phyloP scores from a whole-genome alignment of 805 yeast species.

The Candida nanaspora region DNA sequence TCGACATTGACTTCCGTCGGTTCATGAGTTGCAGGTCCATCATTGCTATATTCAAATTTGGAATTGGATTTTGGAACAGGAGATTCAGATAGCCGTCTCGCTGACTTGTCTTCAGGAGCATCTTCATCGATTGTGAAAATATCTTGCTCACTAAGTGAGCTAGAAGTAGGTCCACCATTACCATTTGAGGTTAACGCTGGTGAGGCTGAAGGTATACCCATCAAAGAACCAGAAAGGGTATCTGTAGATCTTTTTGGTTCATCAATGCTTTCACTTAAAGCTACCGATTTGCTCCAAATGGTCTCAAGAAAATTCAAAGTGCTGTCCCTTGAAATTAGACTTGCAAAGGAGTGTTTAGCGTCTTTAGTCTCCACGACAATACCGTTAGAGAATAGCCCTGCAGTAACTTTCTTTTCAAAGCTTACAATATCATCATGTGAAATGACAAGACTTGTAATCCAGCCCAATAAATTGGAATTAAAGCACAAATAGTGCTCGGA shows the following conservation, averaged over 20 bases:
- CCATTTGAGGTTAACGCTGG: conserved; percentile 3
- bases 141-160: conserved; percentile 22
- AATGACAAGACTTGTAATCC: conserved; percentile 78
- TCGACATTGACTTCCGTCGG: conserved; percentile 46
- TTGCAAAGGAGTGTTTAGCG: conserved; percentile 73
- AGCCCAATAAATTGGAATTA: conserved; percentile 79
- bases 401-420: conserved; percentile 79
- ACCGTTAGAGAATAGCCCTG: conserved; percentile 88
- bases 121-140: conserved; percentile 25
- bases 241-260: conserved; percentile 16
- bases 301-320: conserved; percentile 64
- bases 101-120: conserved; percentile 17
- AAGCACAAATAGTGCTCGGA: conserved; percentile 77
- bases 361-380: conserved; percentile 60
- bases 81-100: conserved; percentile 16
- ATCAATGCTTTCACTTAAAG: conserved; percentile 22
- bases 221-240: conserved; percentile 10
- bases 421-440: conserved; percentile 62
- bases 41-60: conserved; percentile 8
- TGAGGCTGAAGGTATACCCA: conserved; percentile 3
- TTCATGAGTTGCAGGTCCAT: conserved; percentile 60
- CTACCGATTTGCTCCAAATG: conserved; percentile 51
- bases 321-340: conserved; percentile 75
- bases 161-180: not conserved
- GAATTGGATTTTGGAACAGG: conserved; percentile 9